Evolutionary conservation across 2,329 filamentous ascomycete species (phyloP).

Genomic region (Epichloe coenophiala): DNA sequence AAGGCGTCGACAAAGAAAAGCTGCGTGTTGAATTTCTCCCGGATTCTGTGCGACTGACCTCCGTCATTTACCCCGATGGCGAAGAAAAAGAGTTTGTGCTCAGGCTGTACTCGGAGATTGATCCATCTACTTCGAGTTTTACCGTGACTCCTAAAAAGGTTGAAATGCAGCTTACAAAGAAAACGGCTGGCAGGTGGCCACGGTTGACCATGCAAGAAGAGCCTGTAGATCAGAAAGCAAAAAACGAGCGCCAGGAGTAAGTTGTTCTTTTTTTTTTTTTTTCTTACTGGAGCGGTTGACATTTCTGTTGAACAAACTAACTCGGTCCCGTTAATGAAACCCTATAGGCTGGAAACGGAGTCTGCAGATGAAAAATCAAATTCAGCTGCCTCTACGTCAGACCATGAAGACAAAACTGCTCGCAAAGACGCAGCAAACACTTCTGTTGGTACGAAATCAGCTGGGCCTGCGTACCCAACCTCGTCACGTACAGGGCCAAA

Average conservation of each 20-base stretch:
- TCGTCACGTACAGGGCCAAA: conserved; percentile 75
- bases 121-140: conserved; percentile 44
- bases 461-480: conserved; percentile 59
- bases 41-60: conserved; percentile 14
- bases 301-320: neutral
- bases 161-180: conserved; percentile 62
- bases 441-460: neutral
- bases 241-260: neutral
- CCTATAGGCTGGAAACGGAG: neutral
- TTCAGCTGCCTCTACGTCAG: neutral
- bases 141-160: conserved; percentile 65
- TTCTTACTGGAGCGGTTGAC: neutral
- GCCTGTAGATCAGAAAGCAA: neutral
- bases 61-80: conserved; percentile 25
- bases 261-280: neutral
- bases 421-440: neutral
- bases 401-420: neutral
- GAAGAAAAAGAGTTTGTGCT: conserved; percentile 48
- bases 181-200: conserved; percentile 54
- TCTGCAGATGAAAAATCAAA: neutral
- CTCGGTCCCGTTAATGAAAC: neutral
- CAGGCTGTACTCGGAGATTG: conserved; percentile 52
- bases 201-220: conserved; percentile 12
- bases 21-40: conserved; percentile 24
- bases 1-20: conserved; percentile 26